A percentile compares a stretch with the other conserved stretches of the same genome.
These are phyloP conservation scores for Trichophyton benhamiae DNA, from an alignment of 2,329 filamentous ascomycete species.

Conservation along the genomic window DNA sequence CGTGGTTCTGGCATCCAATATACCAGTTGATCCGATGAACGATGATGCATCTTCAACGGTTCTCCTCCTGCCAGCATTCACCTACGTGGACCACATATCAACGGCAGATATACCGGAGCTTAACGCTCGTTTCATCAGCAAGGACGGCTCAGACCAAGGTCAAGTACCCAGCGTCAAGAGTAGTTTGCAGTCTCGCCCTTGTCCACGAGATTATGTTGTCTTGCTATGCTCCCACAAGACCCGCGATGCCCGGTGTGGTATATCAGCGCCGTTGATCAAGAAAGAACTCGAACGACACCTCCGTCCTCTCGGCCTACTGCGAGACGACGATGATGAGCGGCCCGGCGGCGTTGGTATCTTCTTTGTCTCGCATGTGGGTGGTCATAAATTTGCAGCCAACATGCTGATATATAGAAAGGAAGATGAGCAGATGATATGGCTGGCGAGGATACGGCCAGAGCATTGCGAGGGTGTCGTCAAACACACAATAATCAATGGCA, in stretches of 20 bases:
- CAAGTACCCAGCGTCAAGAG: constrained; percentile 23
- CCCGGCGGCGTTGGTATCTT: constrained; percentile 89
- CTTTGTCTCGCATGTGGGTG: constrained; percentile 91
- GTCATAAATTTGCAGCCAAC: constrained; percentile 93
- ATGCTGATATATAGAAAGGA: constrained; percentile 64
- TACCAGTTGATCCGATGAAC: constrained; percentile 59
- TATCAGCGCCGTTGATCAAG: constrained; percentile 79
- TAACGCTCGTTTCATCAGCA: constrained; percentile 56
- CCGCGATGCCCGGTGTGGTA: constrained; percentile 83
- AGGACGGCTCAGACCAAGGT: constrained; percentile 18
- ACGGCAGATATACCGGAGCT: constrained; percentile 60
- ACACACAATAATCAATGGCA: constrained; percentile 83
- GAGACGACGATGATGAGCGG: constrained; percentile 68
- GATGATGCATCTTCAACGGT: constrained; percentile 48
- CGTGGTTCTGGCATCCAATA: constrained; percentile 86
- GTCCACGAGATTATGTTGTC: constrained; percentile 73
- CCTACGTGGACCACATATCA: constrained; percentile 68
- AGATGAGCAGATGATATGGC: constrained; percentile 83
- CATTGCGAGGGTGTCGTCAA: constrained; percentile 85
- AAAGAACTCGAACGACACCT: constrained; percentile 84
- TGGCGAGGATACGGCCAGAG: constrained; percentile 70
- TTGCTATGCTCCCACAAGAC: constrained; percentile 88
- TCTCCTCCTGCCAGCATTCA: constrained; percentile 77
- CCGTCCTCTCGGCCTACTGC: constrained; percentile 67
- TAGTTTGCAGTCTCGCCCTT: constrained; percentile 48